Base-by-base conservation (phyloP, 2,329 filamentous ascomycete species). In the Aspergillus melleus region DNA sequence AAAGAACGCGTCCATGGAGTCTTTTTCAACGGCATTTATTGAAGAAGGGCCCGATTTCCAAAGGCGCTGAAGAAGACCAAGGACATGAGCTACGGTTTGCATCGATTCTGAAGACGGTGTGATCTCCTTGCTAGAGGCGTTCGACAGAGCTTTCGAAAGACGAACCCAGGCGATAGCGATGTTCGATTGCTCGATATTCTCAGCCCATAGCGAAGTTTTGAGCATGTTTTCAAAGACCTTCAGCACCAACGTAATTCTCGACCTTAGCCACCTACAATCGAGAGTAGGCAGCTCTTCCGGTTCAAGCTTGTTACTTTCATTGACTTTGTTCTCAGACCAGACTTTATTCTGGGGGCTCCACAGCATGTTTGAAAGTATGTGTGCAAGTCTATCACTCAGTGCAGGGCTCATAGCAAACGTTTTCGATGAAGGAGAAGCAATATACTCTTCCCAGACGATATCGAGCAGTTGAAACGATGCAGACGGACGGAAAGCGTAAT, bases 181-280 rank as follows among this genome's bases (percentile, higher is more conserved):
- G 44, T 72, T 66, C 3, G 75, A 77, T 14, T 68, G 64, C 22
- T 67, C 60, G 3, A 83, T 75, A 32, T 80, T 76, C 11, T 77
- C 72, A 59, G 72, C 75, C 79, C 82, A 86, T 16, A 83, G 74
- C 2, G 80, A 80, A 10, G 75, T 75, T 53, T 79, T 78, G 29
- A 88, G 72, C 8, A 87, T 74, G 2, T 76, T 76, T 66, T 86
- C 83, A 19, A 88, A 77, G 5, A 86, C 79, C 12, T 75, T 77
- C n/a, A 96, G 84, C 4, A 97, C 83, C 49, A 81, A 83, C 1
- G 79, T 72, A 4, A 89, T 80, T 62, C 91, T 91, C 60, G 86
- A 88, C 55, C 94, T 86, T 12, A 96, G 82, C 95, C 95, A 99
- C 79, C 90, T 92, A 4, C 90, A 83, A 69, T 98, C 92, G 6